These are phyloP conservation scores for Coniosporium tulheliwenetii DNA, from an alignment of 2,329 filamentous ascomycete genomes.

Conservation along the genomic window DNA sequence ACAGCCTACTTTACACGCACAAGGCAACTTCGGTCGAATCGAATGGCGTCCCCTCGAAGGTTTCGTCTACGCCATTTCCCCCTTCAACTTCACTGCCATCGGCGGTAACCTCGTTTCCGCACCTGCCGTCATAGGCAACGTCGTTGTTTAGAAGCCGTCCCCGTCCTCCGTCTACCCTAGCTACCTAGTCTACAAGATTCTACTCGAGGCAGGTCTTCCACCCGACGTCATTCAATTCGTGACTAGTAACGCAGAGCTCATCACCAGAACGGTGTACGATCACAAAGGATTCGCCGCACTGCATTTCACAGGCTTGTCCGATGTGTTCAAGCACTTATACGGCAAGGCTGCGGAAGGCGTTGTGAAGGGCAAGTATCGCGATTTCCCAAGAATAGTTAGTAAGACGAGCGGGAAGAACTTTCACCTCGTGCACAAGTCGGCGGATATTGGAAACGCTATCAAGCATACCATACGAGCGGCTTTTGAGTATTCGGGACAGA, in stretches of 20 bases:
- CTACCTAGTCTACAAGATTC: constrained; percentile 21
- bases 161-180: constrained; percentile 18
- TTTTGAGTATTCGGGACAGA: constrained; percentile 37
- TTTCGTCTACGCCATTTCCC: too few species aligned
- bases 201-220: too few species aligned
- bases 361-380: constrained; percentile 15
- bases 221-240: constrained; percentile 23
- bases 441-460: constrained; percentile 29
- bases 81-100: too few species aligned
- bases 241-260: constrained; percentile 20
- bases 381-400: constrained; percentile 31
- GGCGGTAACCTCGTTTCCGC: too few species aligned
- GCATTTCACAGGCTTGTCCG: constrained; percentile 22
- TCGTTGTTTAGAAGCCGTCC: constrained; percentile 27
- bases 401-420: constrained; percentile 41
- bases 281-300: constrained; percentile 22
- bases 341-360: constrained; percentile 15
- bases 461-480: constrained; percentile 31
- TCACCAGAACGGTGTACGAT: constrained; percentile 17
- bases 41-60: constrained; percentile 25
- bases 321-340: constrained; percentile 21
- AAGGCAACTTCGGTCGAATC: constrained; percentile 8
- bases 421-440: constrained; percentile 31
- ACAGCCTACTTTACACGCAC: constrained; percentile 18
- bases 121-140: constrained; percentile 24